Evolutionary conservation across 352 stramenopile genomes (phyloP), one percentile per base, ranked within the genome.

Genomic region (Elongisporangium senticosum): DNA sequence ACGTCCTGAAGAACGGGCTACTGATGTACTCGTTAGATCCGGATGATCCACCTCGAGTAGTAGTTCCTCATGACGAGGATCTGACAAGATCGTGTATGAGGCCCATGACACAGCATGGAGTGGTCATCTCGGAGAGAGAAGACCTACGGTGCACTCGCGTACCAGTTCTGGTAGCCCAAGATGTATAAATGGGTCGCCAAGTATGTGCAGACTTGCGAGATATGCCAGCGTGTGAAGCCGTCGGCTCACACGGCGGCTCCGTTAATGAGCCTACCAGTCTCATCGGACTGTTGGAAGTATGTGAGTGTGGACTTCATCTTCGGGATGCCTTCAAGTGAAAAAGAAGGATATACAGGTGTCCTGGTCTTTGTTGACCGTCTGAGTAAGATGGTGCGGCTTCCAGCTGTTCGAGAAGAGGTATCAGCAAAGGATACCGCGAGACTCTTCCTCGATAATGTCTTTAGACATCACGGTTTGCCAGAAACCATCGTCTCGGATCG

Each of bases 251-350:
- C 53, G 11, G 15, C 20, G n/a, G 52, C n/a, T n/a, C n/a, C n/a
- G n/a, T n/a, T n/a, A n/a, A n/a, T n/a, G n/a, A n/a, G n/a, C n/a
- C n/a, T n/a, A n/a, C n/a, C n/a, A n/a, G n/a, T n/a, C n/a, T n/a
- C n/a, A n/a, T n/a, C n/a, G n/a, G n/a, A n/a, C n/a, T n/a, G n/a
- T 33, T 75, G 68, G 63, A 58, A 68, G 59, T 71, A 39, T 2
- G 61, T 66, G 49, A 62, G 57, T 50, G 58, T 72, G 53, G 61
- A 68, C 56, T 72, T 68, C 39, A 54, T 72, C 15, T 63, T 65
- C 43, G 61, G 43, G 4, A 24, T 64, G 1, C 59, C 48, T 17
- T 26, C 23, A 2, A 2, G 2, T 26, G 23, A 26, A 26, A 51
- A 56, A 21, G 55, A 64, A 33, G 48, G 14, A 20, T 58, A 65